phyloP scores from a whole-genome alignment of 495 filamentous ascomycete species.

The Penicillium coffeae region DNA sequence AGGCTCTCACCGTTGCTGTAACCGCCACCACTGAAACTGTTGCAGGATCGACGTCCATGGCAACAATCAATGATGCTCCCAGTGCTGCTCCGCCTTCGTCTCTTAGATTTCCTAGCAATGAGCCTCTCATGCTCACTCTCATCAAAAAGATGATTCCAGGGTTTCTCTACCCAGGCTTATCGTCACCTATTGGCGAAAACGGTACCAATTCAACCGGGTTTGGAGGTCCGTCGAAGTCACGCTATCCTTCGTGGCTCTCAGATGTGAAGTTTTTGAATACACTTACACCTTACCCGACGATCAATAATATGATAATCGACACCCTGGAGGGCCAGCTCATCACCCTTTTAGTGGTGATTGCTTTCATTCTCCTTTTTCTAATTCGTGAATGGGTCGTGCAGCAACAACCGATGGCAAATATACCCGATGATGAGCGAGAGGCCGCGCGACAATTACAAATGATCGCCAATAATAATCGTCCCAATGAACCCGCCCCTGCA shows the following conservation, averaged over 20 bases:
- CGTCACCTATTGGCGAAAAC: conserved; percentile 20
- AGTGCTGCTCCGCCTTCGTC: conserved; percentile 32
- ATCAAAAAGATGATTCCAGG: conserved; percentile 41
- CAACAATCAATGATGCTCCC: conserved; percentile 20
- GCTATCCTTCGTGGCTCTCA: conserved; percentile 56
- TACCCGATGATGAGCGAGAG: conserved; percentile 51
- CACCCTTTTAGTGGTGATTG: conserved; percentile 81
- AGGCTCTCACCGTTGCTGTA: conserved; percentile 40
- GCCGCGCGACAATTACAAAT: conserved; percentile 36
- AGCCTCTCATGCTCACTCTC: conserved; percentile 47
- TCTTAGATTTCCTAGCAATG: conserved; percentile 39
- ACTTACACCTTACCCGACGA: conserved; percentile 63
- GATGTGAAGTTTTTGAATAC: conserved; percentile 67
- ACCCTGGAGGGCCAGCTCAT: conserved; percentile 91
- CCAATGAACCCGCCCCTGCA: conserved; percentile 16
- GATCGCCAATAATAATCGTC: conserved; percentile 38
- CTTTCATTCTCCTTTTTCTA: conserved; percentile 91
- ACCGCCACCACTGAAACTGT: conserved; percentile 13
- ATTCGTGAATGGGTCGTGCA: conserved; percentile 98
- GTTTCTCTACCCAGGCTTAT: conserved; percentile 38
- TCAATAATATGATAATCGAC: conserved; percentile 80
- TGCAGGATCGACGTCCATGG: conserved; percentile 22
- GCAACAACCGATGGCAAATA: conserved; percentile 76
- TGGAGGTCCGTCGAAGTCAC: conserved; percentile 21
- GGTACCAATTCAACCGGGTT: conserved; percentile 19